Evolutionary conservation across 331 rosid genomes (phyloP), one percentile per base, ranked within the genome.

Genomic region (Erythrophleum ivorense): DNA sequence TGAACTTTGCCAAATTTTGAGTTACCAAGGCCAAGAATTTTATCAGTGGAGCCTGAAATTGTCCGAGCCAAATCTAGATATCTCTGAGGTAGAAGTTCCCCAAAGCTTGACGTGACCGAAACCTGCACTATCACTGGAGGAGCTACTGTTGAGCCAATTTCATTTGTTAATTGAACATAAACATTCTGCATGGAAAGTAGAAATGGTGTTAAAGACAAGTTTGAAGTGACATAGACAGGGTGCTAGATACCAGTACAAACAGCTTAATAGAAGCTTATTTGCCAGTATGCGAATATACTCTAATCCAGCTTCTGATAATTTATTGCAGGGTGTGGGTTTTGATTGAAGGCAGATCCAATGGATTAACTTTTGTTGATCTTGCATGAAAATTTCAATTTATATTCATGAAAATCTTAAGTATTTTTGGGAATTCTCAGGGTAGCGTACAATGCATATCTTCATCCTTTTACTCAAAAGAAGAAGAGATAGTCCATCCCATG

Each of bases 11-110:
- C 99, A 77, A 95, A 95, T 36, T 84, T 81, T 0, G 89, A 65
- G 91, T 93, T 84, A 88, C 92, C 81, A 38, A 91, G 99, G 77
- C 99, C 94, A 15, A 95, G 97, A 86, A 93, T 93, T 91, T 78
- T 83, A 60, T 76, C 83, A 9, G 84, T 86, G 75, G 92, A 91
- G 45, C 82, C 88, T 3, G 33, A 55, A 72, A 95, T 85, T 76
- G 86, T 85, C 79, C 87, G 79, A 71, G 93, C 98, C 90, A 95
- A 85, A 84, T 95, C 93, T 48, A 85, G 89, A 79, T 90, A 82
- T 80, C 99, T 89, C 87, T 80, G 91, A 10, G 93, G 92, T 78
- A 73, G 65, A 69, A 91, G 89, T 46, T 64, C 81, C 83, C 94
- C 96, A 54, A 59, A 67, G 58, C 73, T 86, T 36, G 92, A 85